phyloP scores from a whole-genome alignment of 225 moss, liverwort and hornwort genomes.

The Climacium dendroides region DNA sequence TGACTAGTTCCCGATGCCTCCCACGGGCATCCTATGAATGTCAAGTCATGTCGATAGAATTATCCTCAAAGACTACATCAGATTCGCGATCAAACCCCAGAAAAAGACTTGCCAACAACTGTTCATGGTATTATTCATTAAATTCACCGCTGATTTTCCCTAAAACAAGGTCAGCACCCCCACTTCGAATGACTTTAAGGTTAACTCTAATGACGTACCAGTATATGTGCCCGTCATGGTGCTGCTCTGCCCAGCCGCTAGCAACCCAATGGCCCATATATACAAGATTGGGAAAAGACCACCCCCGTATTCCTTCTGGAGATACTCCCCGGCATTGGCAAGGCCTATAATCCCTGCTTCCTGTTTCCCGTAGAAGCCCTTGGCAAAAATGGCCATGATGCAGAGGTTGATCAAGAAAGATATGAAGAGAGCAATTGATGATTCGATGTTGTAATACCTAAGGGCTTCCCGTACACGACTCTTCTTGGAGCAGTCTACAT shows the following conservation, averaged over 20 bases:
- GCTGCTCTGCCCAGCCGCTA: conserved; percentile 89
- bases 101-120: neutral
- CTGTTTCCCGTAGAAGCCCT: conserved; percentile 55
- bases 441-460: conserved; percentile 80
- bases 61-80: neutral
- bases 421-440: conserved; percentile 58
- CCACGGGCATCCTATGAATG: neutral
- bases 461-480: conserved; percentile 68
- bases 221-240: conserved; percentile 96
- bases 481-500: conserved; percentile 48
- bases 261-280: conserved; percentile 87
- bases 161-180: neutral
- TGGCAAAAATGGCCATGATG: conserved; percentile 93
- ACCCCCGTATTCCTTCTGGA: conserved; percentile 66
- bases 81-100: neutral
- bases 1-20: neutral
- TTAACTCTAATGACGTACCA: neutral
- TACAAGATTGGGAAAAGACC: conserved; percentile 69
- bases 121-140: neutral
- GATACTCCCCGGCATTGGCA: conserved; percentile 80
- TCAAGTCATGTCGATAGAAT: neutral
- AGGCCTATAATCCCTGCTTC: conserved; percentile 56
- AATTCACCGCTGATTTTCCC: neutral
- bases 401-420: conserved; percentile 89
- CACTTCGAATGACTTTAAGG: neutral